A percentile compares a stretch with the other conserved stretches of the same genome.
Evolutionary conservation across 140 eudicot species (phyloP).

Genomic region (Senecio squalidus): DNA sequence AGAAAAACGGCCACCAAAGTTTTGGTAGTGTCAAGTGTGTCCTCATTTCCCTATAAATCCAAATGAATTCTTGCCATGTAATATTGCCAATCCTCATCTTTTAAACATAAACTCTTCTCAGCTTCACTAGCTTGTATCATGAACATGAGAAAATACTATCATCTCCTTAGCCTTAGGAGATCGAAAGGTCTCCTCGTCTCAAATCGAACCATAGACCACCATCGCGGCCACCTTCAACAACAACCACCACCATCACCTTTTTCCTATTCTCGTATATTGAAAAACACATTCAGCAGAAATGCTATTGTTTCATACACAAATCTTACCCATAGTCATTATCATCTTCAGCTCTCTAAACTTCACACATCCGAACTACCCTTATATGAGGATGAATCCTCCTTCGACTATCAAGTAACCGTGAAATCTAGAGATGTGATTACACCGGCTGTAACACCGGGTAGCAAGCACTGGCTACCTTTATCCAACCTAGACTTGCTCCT

Average conservation of each 20-base stretch:
- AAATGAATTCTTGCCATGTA: not conserved
- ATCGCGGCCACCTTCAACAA: not conserved
- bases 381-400: not conserved
- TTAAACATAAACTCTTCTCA: not conserved
- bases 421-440: constrained; percentile 30
- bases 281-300: constrained; percentile 2
- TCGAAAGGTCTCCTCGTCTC: constrained; percentile 7
- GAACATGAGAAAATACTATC: constrained; percentile 18
- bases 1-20: not conserved
- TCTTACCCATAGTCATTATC: not conserved
- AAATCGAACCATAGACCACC: not conserved
- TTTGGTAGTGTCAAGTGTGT: too few species aligned
- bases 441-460: constrained; percentile 19
- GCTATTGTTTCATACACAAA: not conserved
- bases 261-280: not conserved
- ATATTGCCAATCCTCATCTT: not conserved
- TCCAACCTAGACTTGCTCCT: constrained; percentile 57
- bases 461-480: constrained; percentile 40
- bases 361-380: constrained; percentile 3
- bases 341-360: constrained; percentile 1
- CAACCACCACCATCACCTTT: not conserved
- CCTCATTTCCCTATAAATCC: not conserved
- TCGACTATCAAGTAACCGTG: constrained; percentile 21
- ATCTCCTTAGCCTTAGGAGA: constrained; percentile 13
- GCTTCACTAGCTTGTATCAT: not conserved